Percentiles rank a stretch among this genome's conserved stretches.
phyloP scores from a whole-genome alignment of 805 yeast genomes.

The Lachancea lanzarotensis region DNA sequence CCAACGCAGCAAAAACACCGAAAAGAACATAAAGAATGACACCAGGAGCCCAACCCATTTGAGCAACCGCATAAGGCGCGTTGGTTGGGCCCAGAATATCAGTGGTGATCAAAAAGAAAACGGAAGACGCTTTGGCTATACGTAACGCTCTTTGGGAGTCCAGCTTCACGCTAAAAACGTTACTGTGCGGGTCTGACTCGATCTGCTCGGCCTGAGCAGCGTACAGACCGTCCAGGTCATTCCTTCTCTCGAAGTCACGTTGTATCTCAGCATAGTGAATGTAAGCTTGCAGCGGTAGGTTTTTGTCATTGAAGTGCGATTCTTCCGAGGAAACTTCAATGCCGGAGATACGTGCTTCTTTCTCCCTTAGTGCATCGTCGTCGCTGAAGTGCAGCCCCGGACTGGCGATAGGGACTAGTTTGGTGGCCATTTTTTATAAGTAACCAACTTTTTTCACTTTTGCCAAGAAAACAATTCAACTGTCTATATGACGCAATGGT shows the following conservation, averaged over 20 bases:
- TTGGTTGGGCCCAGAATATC: conserved; percentile 43
- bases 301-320: neutral
- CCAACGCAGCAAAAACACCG: conserved; percentile 38
- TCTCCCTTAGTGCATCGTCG: neutral
- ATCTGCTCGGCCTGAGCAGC: conserved; percentile 12
- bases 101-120: conserved; percentile 43
- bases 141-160: conserved; percentile 12
- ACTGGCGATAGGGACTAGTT: no score
- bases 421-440: no score
- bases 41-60: conserved; percentile 43
- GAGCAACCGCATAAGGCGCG: conserved; percentile 41
- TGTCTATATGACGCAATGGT: no score
- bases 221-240: conserved; percentile 12
- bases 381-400: no score
- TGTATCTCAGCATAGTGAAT: conserved; percentile 11
- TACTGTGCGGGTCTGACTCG: conserved; percentile 11
- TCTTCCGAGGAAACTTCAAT: conserved; percentile 11
- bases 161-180: conserved; percentile 10
- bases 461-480: no score
- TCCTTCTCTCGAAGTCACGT: conserved; percentile 11
- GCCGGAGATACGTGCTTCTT: conserved; percentile 1
- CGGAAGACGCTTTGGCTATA: conserved; percentile 22
- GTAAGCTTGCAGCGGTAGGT: conserved; percentile 12
- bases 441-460: no score
- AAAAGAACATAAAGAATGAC: conserved; percentile 36